Evolutionary conservation across 164 flowering plant genomes (phyloP).

Genomic region (Umbellularia californica): DNA sequence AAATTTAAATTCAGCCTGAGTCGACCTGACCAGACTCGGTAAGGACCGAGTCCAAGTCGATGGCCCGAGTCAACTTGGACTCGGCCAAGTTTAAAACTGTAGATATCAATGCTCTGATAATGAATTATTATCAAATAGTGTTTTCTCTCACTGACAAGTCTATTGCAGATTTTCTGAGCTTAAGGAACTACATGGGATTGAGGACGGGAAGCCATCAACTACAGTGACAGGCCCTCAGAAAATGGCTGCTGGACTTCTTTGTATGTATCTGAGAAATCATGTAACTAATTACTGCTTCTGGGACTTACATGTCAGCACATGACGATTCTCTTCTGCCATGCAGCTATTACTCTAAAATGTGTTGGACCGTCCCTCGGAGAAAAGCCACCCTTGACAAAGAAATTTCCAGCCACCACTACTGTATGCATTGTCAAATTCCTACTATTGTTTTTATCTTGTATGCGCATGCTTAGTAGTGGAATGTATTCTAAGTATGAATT

Average conservation of each 20-base stretch:
- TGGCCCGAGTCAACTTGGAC: too few species aligned
- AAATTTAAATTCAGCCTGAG: too few species aligned
- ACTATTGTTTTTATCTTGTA: neutral
- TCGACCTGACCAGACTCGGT: too few species aligned
- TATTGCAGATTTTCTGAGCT: slow-evolving; percentile 65
- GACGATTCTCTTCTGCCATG: slow-evolving; percentile 13
- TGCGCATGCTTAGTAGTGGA: neutral
- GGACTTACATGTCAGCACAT: neutral
- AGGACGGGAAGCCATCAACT: slow-evolving; percentile 60
- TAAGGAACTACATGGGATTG: slow-evolving; percentile 72
- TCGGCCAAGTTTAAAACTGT: neutral
- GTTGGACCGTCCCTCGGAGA: slow-evolving; percentile 89
- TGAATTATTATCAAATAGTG: neutral
- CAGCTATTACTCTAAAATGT: slow-evolving; percentile 83
- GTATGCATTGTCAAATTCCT: slow-evolving; percentile 26
- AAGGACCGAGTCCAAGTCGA: too few species aligned
- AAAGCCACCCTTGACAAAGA: slow-evolving; percentile 61
- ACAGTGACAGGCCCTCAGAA: slow-evolving; percentile 68
- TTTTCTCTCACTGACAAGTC: neutral
- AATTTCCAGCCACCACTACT: slow-evolving; percentile 78
- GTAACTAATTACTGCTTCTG: neutral
- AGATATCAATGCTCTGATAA: neutral
- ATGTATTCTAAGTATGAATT: neutral
- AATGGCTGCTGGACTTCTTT: slow-evolving; percentile 78
- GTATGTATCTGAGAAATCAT: slow-evolving; percentile 33